Conservation (phyloP, 2,329 filamentous ascomycete species). For the Fonsecaea pedrosoi region DNA sequence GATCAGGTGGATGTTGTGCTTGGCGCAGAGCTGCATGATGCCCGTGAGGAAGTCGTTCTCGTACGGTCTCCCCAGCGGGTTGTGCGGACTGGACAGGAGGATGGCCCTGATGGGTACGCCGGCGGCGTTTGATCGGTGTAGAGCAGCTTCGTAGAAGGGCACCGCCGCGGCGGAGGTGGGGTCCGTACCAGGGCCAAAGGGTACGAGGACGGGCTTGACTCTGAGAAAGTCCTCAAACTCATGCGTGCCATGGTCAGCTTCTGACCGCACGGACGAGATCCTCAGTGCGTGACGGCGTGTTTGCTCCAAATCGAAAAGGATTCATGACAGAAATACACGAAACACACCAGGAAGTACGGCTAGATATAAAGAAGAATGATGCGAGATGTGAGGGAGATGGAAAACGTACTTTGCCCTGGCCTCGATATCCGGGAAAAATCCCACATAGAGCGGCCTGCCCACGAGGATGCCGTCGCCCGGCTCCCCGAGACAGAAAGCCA, state of each 20-base stretch:
- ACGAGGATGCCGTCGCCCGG: conserved; percentile 56
- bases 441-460: conserved; percentile 55
- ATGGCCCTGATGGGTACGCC: conserved; percentile 55
- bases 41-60: conserved; percentile 48
- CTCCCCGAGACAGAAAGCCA: conserved; percentile 53
- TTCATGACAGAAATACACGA: no score
- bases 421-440: conserved; percentile 58
- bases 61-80: conserved; percentile 60
- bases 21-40: conserved; percentile 58
- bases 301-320: no score
- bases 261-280: neutral
- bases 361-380: neutral
- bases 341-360: no score
- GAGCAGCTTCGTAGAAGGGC: conserved; percentile 53
- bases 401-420: conserved; percentile 46
- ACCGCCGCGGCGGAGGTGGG: conserved; percentile 53
- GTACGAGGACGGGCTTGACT: conserved; percentile 36
- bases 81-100: conserved; percentile 58
- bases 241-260: conserved; percentile 8
- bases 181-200: conserved; percentile 27
- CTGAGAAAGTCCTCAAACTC: conserved; percentile 4
- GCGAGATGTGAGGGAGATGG: no score
- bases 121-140: conserved; percentile 46
- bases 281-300: neutral
- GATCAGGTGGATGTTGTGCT: conserved; percentile 60